Conservation (phyloP, 1,284 basidiomycete genomes). For the Trichosporon asahii region DNA sequence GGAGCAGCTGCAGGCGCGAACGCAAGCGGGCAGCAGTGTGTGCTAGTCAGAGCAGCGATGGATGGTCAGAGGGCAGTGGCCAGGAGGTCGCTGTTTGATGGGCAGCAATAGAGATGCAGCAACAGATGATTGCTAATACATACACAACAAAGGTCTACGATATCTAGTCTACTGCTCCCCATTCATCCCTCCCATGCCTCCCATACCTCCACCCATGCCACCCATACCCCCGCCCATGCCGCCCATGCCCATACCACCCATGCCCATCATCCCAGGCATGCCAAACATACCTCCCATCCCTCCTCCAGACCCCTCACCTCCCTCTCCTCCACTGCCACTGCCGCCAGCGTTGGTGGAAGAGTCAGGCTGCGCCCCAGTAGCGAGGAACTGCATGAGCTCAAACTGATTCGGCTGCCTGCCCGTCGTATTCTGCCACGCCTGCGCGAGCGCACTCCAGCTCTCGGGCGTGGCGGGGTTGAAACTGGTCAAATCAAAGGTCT, state of each 20-base stretch:
- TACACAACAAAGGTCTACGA: constrained; percentile 8
- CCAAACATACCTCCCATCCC: neutral
- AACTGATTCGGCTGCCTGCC: constrained; percentile 43
- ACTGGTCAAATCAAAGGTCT: constrained; percentile 31
- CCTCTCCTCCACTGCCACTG: neutral
- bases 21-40: neutral
- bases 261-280: neutral
- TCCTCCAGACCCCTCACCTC: neutral
- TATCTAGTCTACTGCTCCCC: neutral
- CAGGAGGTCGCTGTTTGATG: no score
- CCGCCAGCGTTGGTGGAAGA: neutral
- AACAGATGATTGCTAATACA: constrained; percentile 8
- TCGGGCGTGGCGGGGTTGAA: constrained; percentile 41
- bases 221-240: neutral
- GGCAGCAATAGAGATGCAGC: no score
- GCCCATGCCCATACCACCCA: constrained; percentile 15
- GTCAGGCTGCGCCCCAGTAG: constrained; percentile 20
- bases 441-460: constrained; percentile 35
- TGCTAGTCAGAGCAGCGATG: no score
- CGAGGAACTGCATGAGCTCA: constrained; percentile 44
- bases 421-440: constrained; percentile 38
- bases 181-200: neutral
- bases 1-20: neutral
- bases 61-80: no score
- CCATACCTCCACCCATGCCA: neutral